A percentile compares a stretch with the other conserved stretches of the same genome.
These are phyloP conservation scores for Chrysosporium keratinophilum DNA, from an alignment of 2,329 filamentous ascomycete species.

Conservation along the genomic window DNA sequence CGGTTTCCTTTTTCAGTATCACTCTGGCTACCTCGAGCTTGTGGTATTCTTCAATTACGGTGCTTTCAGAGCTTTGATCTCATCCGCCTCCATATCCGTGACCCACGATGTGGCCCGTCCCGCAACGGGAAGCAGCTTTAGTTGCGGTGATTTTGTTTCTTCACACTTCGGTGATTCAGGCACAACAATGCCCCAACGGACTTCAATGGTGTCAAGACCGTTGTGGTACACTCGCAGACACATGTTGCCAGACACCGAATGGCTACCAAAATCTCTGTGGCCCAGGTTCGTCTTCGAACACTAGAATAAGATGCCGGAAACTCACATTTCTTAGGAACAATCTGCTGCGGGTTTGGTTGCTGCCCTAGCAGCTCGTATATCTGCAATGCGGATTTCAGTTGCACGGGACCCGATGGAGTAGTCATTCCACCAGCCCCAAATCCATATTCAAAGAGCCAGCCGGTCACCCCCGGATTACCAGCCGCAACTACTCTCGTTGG, in stretches of 20 bases:
- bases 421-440: constrained; percentile 2
- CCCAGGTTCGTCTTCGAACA: not conserved
- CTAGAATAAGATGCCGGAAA: not conserved
- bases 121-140: not conserved
- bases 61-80: no score
- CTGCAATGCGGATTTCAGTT: constrained; percentile 13
- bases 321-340: constrained; percentile 2
- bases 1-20: no score
- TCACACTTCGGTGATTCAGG: not conserved
- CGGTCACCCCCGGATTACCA: not conserved
- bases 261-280: constrained; percentile 8
- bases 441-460: not conserved
- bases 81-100: no score
- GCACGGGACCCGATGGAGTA: constrained; percentile 9
- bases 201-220: constrained; percentile 10
- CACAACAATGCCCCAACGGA: constrained; percentile 10
- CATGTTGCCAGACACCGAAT: constrained; percentile 10
- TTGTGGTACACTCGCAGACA: constrained; percentile 8
- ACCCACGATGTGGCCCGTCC: constrained; percentile 5
- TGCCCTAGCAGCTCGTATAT: constrained; percentile 12
- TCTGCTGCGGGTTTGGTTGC: constrained; percentile 12
- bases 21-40: no score
- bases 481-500: not conserved
- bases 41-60: no score
- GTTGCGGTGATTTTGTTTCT: not conserved